Evolutionary conservation across 768 basidiomycete species (phyloP), one percentile per base, ranked within the genome.

Genomic region (Boletus tomentosulus): DNA sequence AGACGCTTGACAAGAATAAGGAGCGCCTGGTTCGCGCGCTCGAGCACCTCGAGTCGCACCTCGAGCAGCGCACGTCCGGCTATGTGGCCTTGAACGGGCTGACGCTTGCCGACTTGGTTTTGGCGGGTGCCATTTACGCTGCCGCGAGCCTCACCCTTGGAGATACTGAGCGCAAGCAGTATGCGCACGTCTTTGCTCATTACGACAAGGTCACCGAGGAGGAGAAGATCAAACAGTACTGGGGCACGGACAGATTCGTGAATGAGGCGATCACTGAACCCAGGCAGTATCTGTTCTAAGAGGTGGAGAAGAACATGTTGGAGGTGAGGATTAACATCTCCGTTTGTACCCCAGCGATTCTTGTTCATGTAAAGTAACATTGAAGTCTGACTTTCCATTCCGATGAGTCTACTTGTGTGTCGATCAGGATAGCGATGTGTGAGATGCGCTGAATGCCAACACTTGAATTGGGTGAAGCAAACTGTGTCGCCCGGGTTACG

Each of bases 41-140:
- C 10, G 34, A 15, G 1, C 34, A 55, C 30, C 54, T 65, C 7
- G 66, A 67, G 42, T 24, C 52, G 2, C 19, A 54, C 33, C 57
- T 67, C 16, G 37, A 31, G 10, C 25, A 44, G 1, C 33, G 57
- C 33, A 1, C 15, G 4, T 44, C 43, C 25, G 62, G 52, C 1
- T 59, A 61, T 39, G 24, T 67, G 34, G 59, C 60, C 6, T 28
- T 33, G 9, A 53, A 60, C 30, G 44, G 46, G 6, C 24, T 65
- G 16, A 58, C 59, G 3, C 59, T 66, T 6, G 61, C 63, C 2
- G 65, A 65, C 39, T 30, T 61, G 19, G 6, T 59, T 7, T 10
- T 67, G 19, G 61, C 54, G 0, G 48, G 51, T 6, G 19, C 31
- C 24, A 25, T 50, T 3, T 30, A 30, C n/a, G 19, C 13, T 6